phyloP scores from a whole-genome alignment of 163 green algal species.

The Chlorella variabilis region DNA sequence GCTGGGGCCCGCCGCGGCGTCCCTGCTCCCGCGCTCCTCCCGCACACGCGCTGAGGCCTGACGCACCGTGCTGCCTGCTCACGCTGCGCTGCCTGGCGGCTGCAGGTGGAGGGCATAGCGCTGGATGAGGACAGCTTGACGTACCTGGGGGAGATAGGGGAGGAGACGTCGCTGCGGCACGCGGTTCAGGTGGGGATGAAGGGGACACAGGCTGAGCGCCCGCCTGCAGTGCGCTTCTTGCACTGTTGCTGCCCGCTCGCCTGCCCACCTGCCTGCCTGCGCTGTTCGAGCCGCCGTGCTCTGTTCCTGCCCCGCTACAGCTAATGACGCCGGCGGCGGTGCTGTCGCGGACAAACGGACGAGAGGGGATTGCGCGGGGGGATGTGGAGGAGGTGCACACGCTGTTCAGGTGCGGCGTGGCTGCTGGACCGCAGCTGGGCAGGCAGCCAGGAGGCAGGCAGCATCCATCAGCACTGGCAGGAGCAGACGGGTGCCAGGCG shows the following conservation, averaged over 20 bases:
- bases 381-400: constrained; percentile 64
- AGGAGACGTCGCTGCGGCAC: constrained; percentile 90
- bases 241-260: background rate
- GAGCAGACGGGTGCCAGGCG: too few relatives aligned
- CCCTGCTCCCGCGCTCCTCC: too few relatives aligned
- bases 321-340: constrained; percentile 92
- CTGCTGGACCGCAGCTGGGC: background rate
- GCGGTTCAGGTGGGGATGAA: constrained; percentile 73
- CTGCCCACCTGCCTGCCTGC: background rate
- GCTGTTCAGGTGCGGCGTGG: constrained; percentile 12
- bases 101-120: constrained; percentile 82
- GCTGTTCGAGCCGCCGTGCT: too few relatives aligned
- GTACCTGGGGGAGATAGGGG: constrained; percentile 87
- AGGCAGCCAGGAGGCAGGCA: too few relatives aligned
- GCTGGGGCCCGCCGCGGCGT: too few relatives aligned
- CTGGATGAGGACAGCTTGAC: constrained; percentile 90
- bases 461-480: too few relatives aligned
- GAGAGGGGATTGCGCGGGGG: constrained; percentile 68
- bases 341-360: constrained; percentile 85
- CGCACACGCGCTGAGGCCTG: too few relatives aligned
- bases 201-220: too few relatives aligned
- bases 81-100: background rate
- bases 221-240: too few relatives aligned
- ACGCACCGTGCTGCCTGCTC: too few relatives aligned
- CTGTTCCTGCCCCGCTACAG: background rate